A percentile compares a stretch with the other conserved stretches of the same genome.
Evolutionary conservation across 2,329 filamentous ascomycete genomes (phyloP).

Genomic region (Remersonia thermophila): DNA sequence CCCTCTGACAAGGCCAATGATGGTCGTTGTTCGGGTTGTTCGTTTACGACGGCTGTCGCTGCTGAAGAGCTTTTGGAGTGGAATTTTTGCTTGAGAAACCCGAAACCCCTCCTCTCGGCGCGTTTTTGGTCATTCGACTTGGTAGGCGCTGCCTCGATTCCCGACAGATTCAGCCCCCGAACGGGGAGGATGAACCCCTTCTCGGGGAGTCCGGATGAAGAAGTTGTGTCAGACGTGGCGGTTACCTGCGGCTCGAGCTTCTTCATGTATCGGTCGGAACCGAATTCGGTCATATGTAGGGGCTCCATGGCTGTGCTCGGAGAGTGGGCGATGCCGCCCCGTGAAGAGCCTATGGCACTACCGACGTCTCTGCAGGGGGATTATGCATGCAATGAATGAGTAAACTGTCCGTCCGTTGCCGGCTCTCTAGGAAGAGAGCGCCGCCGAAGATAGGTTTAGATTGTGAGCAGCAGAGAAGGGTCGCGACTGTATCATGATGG

Average conservation of each 20-base stretch:
- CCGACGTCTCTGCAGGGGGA: too few relatives aligned
- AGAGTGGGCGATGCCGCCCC: conserved; percentile 13
- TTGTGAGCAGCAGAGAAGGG: conserved; percentile 15
- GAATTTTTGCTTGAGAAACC: conserved; percentile 28
- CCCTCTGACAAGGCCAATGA: conserved; percentile 1
- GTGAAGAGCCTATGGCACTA: conserved; percentile 7
- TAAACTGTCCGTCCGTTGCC: too few relatives aligned
- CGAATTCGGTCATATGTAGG: conserved; percentile 53
- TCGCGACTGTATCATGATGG: conserved; percentile 24
- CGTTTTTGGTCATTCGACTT: conserved; percentile 18
- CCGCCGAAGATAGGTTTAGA: conserved; percentile 7
- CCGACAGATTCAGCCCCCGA: conserved; percentile 14
- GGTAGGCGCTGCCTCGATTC: conserved; percentile 10
- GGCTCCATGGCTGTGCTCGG: conserved; percentile 38
- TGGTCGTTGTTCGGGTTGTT: conserved; percentile 17
- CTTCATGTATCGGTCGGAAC: conserved; percentile 50
- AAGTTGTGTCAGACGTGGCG: conserved; percentile 14
- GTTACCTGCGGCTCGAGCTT: conserved; percentile 44
- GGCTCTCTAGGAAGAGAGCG: conserved; percentile 14
- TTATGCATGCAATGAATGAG: too few relatives aligned
- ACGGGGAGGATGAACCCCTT: conserved; percentile 21
- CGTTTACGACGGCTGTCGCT: neutral
- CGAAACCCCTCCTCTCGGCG: conserved; percentile 25
- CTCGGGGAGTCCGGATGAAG: conserved; percentile 4
- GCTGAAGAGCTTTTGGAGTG: neutral